Evolutionary conservation across 192 early-diverging fungal species (phyloP), one percentile per base, ranked within the genome.

Genomic region (Mortierella claussenii): DNA sequence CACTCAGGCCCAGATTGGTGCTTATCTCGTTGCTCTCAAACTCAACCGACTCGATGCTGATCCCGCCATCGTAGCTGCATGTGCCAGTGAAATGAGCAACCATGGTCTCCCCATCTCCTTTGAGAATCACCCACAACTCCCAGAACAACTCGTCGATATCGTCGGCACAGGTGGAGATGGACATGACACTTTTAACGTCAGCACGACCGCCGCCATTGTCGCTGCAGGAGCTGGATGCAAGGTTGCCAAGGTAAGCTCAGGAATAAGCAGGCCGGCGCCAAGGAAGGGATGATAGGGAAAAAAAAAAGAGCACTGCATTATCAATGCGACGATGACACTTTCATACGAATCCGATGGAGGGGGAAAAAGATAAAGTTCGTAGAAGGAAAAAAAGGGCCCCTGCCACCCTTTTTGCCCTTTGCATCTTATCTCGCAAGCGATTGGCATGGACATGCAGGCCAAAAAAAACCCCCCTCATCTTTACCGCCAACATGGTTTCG

Each of bases 131-230:
- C 58, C 65, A 1, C 74, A 81, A 24, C 68, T 78, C 24, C 80
- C 70, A 45, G 85, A 63, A 30, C 80, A 82, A 46, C 66, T 95
- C 8, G 89, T 90, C 3, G 96, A 99, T 68, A 96, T 97, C 79
- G 96, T 98, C 3, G 97, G 97, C 4, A 99, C 97, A 1, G 97
- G 97, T n/a, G 97, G 97, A 10, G 97, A 99, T 82, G 96, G 96
- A 17, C 93, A 95, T 70, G 87, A 98, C 79, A 99, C 97, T 20
- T 99, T 97, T 74, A 99, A 99, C 69, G 96, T 98, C 15, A 94
- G 91, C 1, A 99, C 97, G 0, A 94, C 97, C 0, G 87, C 94
- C 13, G 88, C 93, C 33, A 88, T 99, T 36, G 92, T 99, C 0
- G 93, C 93, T 13, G 97, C 96, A 2, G 96, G 96, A 23, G 94